Evolutionary conservation across 305 asterid genomes (phyloP).

Genomic region (Solanum hybrid): DNA sequence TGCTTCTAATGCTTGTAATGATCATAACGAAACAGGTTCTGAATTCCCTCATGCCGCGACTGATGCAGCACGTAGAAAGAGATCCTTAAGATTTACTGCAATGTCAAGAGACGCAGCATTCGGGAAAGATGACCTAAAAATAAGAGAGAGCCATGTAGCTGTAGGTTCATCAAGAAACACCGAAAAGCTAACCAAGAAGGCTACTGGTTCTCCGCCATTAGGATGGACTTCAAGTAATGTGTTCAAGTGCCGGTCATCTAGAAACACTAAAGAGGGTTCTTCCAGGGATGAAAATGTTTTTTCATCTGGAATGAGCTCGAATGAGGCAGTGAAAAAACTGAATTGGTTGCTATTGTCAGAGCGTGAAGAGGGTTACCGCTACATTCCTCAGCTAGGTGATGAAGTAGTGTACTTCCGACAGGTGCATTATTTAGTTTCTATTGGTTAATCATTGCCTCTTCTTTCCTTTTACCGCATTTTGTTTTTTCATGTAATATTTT

Average conservation of each 20-base stretch:
- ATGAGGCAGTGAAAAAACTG: slow-evolving; percentile 21
- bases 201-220: slow-evolving; percentile 26
- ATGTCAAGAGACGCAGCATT: slow-evolving; percentile 31
- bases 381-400: slow-evolving; percentile 97
- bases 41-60: slow-evolving; percentile 60
- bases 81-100: slow-evolving; percentile 55
- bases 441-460: slow-evolving; percentile 3
- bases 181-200: slow-evolving; percentile 38
- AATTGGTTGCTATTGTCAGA: slow-evolving; percentile 74
- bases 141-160: slow-evolving; percentile 29
- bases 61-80: slow-evolving; percentile 64
- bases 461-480: slow-evolving; percentile 3
- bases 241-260: slow-evolving; percentile 36
- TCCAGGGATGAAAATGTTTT: slow-evolving; percentile 21
- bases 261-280: slow-evolving; percentile 35
- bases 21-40: slow-evolving; percentile 25
- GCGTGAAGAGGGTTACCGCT: slow-evolving; percentile 85
- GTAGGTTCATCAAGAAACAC: slow-evolving; percentile 43
- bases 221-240: slow-evolving; percentile 25
- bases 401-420: slow-evolving; percentile 79
- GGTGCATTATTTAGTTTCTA: slow-evolving; percentile 31
- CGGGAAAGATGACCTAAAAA: slow-evolving; percentile 17
- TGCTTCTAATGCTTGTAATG: slow-evolving; percentile 26
- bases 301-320: slow-evolving; percentile 22
- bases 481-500: neutral